These are phyloP conservation scores for Spirogloea muscicola DNA, from an alignment of 139 green algal genomes.

Conservation along the genomic window DNA sequence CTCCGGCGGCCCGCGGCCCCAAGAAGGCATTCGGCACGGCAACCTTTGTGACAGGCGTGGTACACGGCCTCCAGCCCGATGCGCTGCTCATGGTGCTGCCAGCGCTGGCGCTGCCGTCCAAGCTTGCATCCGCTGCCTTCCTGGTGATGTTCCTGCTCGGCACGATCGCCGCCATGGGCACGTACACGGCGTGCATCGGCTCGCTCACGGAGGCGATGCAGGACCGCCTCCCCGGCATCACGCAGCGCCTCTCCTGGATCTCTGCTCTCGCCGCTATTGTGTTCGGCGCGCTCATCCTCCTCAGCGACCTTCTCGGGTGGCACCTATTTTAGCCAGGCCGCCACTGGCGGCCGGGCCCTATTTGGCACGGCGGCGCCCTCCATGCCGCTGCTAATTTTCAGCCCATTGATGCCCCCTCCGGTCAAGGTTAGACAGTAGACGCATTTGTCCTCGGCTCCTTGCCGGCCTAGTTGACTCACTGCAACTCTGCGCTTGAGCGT, in stretches of 20 bases:
- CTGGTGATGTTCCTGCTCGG: conserved; percentile 91
- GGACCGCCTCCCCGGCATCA: conserved; percentile 37
- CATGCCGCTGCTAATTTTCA: too few relatives aligned
- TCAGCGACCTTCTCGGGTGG: background rate
- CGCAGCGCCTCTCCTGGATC: conserved; percentile 37
- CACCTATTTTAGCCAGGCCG: conserved; percentile 27
- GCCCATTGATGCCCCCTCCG: too few relatives aligned
- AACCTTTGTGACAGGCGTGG: conserved; percentile 83
- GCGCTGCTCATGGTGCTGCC: conserved; percentile 94
- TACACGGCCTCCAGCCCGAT: conserved; percentile 95
- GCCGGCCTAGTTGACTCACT: too few relatives aligned
- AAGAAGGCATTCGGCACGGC: conserved; percentile 54
- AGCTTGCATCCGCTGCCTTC: conserved; percentile 79
- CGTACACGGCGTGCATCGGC: conserved; percentile 74
- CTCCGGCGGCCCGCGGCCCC: background rate
- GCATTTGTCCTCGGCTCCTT: too few relatives aligned
- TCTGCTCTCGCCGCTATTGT: conserved; percentile 32
- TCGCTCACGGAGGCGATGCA: conserved; percentile 38
- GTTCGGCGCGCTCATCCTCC: conserved; percentile 15
- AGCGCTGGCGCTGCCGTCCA: conserved; percentile 87
- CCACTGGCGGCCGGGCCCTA: too few relatives aligned
- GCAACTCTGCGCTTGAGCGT: too few relatives aligned
- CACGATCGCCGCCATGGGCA: conserved; percentile 90
- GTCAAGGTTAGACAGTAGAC: too few relatives aligned
- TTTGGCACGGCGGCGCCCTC: too few relatives aligned